Conservation (phyloP, 2,329 filamentous ascomycete species). For the Colletotrichum sp. region DNA sequence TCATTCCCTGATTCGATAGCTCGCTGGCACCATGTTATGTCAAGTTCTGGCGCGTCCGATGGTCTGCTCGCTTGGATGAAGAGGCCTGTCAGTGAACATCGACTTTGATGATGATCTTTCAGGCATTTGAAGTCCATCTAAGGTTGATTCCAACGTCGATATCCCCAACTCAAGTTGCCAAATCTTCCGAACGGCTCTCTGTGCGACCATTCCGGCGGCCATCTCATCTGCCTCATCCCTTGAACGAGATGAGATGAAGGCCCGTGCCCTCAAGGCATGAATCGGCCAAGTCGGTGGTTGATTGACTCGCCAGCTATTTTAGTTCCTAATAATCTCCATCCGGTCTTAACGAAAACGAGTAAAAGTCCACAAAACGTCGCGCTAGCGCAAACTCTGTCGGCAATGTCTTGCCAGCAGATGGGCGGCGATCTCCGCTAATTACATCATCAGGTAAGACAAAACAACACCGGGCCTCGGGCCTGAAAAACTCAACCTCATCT, state of each 20-base stretch:
- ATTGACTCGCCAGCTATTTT: constrained; percentile 4
- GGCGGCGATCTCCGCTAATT: constrained; percentile 12
- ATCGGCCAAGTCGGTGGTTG: neutral
- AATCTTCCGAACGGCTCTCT: neutral
- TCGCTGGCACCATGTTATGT: neutral
- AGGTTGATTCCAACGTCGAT: neutral
- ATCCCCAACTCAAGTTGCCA: neutral
- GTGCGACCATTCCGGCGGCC: neutral
- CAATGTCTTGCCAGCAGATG: neutral
- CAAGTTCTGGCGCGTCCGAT: neutral
- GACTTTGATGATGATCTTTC: neutral
- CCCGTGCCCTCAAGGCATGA: constrained; percentile 11
- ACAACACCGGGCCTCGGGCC: neutral
- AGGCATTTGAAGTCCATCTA: neutral
- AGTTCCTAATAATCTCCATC: neutral
- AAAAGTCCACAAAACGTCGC: neutral
- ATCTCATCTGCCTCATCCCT: neutral
- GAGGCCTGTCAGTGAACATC: neutral
- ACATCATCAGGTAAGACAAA: constrained; percentile 2
- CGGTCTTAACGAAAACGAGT: neutral
- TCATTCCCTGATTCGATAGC: neutral
- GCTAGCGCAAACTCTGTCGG: constrained; percentile 7
- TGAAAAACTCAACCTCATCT: constrained; percentile 9
- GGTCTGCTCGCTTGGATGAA: neutral
- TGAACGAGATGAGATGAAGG: neutral